These are phyloP conservation scores for Auricularia heimuer DNA, from an alignment of 768 basidiomycete species.

Conservation along the genomic window DNA sequence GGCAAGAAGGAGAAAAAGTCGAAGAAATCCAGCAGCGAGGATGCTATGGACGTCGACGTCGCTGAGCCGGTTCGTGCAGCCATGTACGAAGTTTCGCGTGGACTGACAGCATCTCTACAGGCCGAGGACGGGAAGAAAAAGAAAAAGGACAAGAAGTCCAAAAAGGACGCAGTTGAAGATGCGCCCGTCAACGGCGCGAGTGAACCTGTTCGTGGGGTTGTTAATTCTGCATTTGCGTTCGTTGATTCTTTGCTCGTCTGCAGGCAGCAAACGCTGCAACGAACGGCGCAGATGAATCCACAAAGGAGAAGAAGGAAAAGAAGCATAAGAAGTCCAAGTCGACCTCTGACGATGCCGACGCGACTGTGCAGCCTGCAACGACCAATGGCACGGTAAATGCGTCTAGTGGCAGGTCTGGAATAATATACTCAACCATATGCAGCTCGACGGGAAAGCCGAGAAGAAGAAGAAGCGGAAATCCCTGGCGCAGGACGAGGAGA, in stretches of 20 bases:
- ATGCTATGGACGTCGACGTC: constrained; percentile 2
- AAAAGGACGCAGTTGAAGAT: constrained; percentile 14
- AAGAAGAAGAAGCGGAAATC: constrained; percentile 21
- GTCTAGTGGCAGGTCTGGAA: neutral
- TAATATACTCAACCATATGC: neutral
- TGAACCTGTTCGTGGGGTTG: neutral
- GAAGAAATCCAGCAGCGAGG: constrained; percentile 8
- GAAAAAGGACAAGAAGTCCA: constrained; percentile 24
- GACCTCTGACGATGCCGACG: neutral
- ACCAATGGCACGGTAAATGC: too few species aligned
- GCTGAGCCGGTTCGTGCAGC: neutral
- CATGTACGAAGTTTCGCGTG: neutral
- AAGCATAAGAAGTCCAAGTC: constrained; percentile 3
- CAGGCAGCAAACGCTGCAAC: neutral
- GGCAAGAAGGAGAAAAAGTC: constrained; percentile 31
- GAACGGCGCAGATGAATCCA: neutral
- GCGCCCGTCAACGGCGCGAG: neutral
- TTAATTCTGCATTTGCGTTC: neutral
- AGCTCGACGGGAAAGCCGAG: neutral
- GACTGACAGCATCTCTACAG: neutral
- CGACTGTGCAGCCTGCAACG: neutral
- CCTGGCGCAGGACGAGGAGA: neutral
- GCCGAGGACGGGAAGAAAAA: constrained; percentile 19
- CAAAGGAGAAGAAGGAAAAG: constrained; percentile 4
- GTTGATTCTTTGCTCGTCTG: neutral